These are phyloP conservation scores for Trichoderma erinaceum DNA, from an alignment of 495 filamentous ascomycete genomes.

Conservation along the genomic window DNA sequence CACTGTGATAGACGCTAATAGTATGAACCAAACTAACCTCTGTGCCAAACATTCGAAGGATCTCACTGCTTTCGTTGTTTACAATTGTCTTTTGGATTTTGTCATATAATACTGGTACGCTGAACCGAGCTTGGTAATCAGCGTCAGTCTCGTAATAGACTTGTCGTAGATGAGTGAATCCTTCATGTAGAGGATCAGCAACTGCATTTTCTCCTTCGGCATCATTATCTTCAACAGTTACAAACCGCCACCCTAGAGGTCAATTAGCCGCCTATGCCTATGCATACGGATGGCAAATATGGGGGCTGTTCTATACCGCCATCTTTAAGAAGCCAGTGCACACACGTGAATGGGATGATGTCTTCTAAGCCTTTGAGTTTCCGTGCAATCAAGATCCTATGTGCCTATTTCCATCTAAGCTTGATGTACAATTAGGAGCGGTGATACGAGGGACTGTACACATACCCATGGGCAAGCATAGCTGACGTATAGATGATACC, in stretches of 20 bases:
- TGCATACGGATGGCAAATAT: not conserved
- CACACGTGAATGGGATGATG: constrained; percentile 59
- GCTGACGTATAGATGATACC: constrained; percentile 74
- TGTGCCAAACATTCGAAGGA: constrained; percentile 64
- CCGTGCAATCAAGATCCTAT: constrained; percentile 66
- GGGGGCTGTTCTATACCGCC: constrained; percentile 23
- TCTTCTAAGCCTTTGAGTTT: constrained; percentile 71
- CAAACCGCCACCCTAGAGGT: constrained; percentile 69
- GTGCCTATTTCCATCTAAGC: constrained; percentile 40
- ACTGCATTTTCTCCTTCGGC: constrained; percentile 41
- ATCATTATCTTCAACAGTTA: constrained; percentile 54
- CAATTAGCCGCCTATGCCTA: too few species aligned
- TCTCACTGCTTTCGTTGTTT: constrained; percentile 80
- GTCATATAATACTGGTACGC: constrained; percentile 76
- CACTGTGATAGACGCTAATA: not conserved
- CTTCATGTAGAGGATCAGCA: constrained; percentile 58
- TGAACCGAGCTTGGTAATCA: constrained; percentile 67
- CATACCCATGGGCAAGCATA: constrained; percentile 71
- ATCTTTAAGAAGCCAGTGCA: constrained; percentile 60
- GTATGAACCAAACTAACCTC: constrained; percentile 23
- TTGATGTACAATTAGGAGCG: not conserved
- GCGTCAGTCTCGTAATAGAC: constrained; percentile 66
- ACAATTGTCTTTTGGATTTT: constrained; percentile 65
- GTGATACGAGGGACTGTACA: constrained; percentile 10
- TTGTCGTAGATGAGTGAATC: constrained; percentile 53